These are phyloP conservation scores for Chlamydomonas urium DNA, from an alignment of 139 green algal species.

Conservation along the genomic window DNA sequence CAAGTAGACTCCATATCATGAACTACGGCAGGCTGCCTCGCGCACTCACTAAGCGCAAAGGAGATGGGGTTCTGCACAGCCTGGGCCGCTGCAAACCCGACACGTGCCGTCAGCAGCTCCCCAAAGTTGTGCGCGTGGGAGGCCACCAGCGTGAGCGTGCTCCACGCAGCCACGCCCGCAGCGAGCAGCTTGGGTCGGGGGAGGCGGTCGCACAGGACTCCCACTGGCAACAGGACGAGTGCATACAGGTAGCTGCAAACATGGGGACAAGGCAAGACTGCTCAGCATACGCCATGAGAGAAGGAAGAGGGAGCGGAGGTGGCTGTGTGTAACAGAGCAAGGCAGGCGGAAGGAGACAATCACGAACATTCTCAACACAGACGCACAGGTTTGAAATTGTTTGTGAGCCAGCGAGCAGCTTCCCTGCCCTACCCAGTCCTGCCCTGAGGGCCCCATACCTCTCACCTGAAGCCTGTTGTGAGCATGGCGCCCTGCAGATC, in stretches of 20 bases:
- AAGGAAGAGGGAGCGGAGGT: too few species aligned
- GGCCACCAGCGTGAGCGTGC: slow-evolving; percentile 58
- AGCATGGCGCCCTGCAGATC: slow-evolving; percentile 44
- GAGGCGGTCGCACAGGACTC: slow-evolving; percentile 69
- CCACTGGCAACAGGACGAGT: slow-evolving; percentile 71
- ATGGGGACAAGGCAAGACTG: too few species aligned
- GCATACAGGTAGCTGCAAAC: slow-evolving; percentile 78
- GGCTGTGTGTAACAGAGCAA: too few species aligned
- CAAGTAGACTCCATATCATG: too few species aligned
- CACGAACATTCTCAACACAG: too few species aligned
- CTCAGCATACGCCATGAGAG: too few species aligned
- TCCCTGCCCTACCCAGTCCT: too few species aligned
- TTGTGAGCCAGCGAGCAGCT: too few species aligned
- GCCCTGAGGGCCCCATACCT: too few species aligned
- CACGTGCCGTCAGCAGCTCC: slow-evolving; percentile 61
- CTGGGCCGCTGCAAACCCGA: slow-evolving; percentile 77
- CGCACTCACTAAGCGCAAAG: slow-evolving; percentile 21
- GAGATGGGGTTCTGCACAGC: slow-evolving; percentile 83
- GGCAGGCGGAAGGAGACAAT: too few species aligned
- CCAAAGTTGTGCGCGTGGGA: slow-evolving; percentile 44
- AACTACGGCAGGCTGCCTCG: too few species aligned
- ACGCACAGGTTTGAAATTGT: too few species aligned
- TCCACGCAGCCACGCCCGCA: slow-evolving; percentile 62
- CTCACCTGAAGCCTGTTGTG: slow-evolving; percentile 36
- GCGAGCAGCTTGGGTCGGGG: slow-evolving; percentile 63